Conservation (phyloP, 768 basidiomycete genomes). For the Amanita molliuscula region DNA sequence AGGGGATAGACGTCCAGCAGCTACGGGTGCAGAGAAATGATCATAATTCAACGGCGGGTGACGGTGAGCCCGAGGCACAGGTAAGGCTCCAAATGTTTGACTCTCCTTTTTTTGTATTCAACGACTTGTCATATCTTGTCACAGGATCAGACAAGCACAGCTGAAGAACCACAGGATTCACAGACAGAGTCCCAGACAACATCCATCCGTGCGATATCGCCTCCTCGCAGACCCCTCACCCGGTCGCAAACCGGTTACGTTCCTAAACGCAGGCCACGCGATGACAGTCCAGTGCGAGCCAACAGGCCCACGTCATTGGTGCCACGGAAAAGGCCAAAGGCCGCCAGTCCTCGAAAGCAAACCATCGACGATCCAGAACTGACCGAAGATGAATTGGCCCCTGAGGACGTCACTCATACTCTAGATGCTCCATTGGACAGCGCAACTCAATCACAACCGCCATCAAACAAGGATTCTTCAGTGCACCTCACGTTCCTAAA, state of each 20-base stretch:
- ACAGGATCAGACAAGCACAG: neutral
- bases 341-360: neutral
- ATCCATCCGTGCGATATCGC: neutral
- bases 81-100: constrained; percentile 3
- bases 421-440: neutral
- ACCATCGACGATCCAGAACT: constrained; percentile 4
- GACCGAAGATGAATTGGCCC: constrained; percentile 5
- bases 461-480: neutral
- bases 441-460: neutral
- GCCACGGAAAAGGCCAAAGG: constrained; percentile 4
- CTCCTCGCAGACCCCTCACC: constrained; percentile 20
- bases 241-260: constrained; percentile 25
- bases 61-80: neutral
- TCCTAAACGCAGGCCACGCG: constrained; percentile 18
- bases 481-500: constrained; percentile 11
- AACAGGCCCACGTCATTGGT: neutral
- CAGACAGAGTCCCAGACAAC: constrained; percentile 4
- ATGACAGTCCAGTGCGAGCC: constrained; percentile 9
- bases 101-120: neutral
- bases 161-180: constrained; percentile 2
- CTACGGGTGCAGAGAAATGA: neutral
- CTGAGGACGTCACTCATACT: neutral
- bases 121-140: neutral
- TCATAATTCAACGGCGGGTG: neutral
- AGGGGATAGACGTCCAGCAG: constrained; percentile 9